Evolutionary conservation across 179 eudicot genomes (phyloP).

Genomic region (Spergularia azorica): DNA sequence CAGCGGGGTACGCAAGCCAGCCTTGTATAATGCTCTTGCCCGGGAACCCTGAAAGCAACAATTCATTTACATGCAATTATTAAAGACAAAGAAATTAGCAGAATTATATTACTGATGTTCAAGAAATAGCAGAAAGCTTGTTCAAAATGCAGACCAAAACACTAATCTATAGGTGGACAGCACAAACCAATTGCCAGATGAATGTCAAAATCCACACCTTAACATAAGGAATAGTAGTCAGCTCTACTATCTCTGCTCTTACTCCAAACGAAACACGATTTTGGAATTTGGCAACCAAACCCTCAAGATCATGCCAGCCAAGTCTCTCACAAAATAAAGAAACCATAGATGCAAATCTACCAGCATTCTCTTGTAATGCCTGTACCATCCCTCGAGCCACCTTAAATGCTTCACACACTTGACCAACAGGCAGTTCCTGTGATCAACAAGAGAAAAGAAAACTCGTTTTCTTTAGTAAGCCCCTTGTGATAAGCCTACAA

Average conservation of each 20-base stretch:
- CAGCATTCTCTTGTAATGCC: slow-evolving; percentile 97
- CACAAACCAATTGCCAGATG: background rate
- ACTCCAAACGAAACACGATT: slow-evolving; percentile 98
- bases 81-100: slow-evolving; percentile 6
- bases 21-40: slow-evolving; percentile 93
- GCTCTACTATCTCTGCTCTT: slow-evolving; percentile 98
- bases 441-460: slow-evolving; percentile 23
- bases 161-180: background rate
- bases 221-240: slow-evolving; percentile 85
- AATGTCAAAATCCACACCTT: slow-evolving; percentile 51
- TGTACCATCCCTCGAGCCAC: slow-evolving; percentile 99
- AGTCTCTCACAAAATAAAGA: slow-evolving; percentile 99
- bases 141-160: background rate
- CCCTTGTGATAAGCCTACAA: background rate
- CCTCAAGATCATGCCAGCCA: slow-evolving; percentile 97
- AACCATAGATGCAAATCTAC: slow-evolving; percentile 99
- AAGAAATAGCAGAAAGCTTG: slow-evolving; percentile 19
- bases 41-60: slow-evolving; percentile 73
- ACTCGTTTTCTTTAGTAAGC: slow-evolving; percentile 7
- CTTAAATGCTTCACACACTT: slow-evolving; percentile 93
- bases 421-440: slow-evolving; percentile 85
- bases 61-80: background rate
- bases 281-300: slow-evolving; percentile 90
- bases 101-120: background rate
- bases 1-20: slow-evolving; percentile 89